Conservation (phyloP, 805 yeast species). For the Candida cerambycidarum region DNA sequence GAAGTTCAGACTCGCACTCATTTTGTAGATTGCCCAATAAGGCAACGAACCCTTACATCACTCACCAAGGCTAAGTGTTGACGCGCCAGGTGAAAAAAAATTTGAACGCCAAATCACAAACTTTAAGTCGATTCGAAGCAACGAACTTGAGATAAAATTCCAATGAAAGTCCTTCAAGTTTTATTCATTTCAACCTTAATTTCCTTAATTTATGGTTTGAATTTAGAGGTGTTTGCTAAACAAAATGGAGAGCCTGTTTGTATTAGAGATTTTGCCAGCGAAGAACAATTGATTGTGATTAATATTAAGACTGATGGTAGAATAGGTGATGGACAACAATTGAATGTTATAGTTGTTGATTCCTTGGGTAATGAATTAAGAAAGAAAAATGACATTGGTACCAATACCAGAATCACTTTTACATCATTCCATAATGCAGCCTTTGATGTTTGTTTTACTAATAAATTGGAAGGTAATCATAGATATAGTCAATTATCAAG, state of each 20-base stretch:
- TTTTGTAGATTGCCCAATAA: constrained; percentile 8
- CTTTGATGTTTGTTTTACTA: constrained; percentile 89
- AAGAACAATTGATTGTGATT: constrained; percentile 85
- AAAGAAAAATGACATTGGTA: constrained; percentile 75
- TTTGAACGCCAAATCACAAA: constrained; percentile 8
- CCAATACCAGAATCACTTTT: constrained; percentile 73
- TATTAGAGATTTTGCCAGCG: constrained; percentile 86
- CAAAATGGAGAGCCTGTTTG: constrained; percentile 63
- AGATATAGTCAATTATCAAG: constrained; percentile 51
- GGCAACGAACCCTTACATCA: background rate
- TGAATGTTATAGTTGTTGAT: constrained; percentile 69
- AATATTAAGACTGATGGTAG: constrained; percentile 72
- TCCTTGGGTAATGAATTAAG: constrained; percentile 78
- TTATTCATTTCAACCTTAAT: constrained; percentile 18
- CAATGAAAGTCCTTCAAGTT: constrained; percentile 9
- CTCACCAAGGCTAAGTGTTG: constrained; percentile 1
- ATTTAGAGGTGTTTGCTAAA: constrained; percentile 53
- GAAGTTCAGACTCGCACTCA: too few species aligned
- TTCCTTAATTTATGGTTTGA: constrained; percentile 39
- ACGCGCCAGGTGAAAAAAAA: constrained; percentile 15
- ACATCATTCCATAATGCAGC: constrained; percentile 81
- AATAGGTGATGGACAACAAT: constrained; percentile 82
- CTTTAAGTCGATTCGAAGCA: constrained; percentile 2
- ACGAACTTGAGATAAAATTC: constrained; percentile 7
- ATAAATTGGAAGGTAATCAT: constrained; percentile 39